Base-by-base conservation (phyloP, 768 basidiomycete species). In the Serendipita sp. region DNA sequence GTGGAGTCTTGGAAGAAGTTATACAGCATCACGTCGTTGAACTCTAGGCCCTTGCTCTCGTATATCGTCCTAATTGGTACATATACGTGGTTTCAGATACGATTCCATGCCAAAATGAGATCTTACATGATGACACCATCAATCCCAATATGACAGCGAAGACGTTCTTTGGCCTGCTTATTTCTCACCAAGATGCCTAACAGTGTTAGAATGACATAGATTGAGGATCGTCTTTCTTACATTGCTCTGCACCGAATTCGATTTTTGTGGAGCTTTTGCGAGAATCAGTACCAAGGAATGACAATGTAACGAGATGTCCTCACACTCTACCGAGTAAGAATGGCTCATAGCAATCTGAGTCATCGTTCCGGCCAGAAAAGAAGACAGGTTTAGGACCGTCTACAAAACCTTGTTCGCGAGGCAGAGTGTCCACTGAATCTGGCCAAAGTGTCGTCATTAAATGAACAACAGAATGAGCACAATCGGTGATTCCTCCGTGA, bases 121-220 rank as follows among this genome's bases (percentile, higher is more conserved):
- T 44, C 11, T 15, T 65, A 65, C 64, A 65, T 58, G 36, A 65
- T 58, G 30, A 65, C 65, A 3, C 83, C 84, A 10, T 83, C 78
- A 0, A 82, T 74, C 1, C 85, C 85, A 0, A 87, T 76, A 69
- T 83, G 77, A 18, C 74, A 68, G 56, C 75, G 74, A 10, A 88
- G 70, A 51, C 73, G 75, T 3, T 81, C 70, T 28, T 75, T 73
- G 1, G 85, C 83, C 4, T 70, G 71, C 0, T 85, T 78, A 64
- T 87, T 75, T 3, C 87, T 83, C 4, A 89, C 87, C 2, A 89
- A 74, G 36, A 89, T 85, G 66, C 84, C 87, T 88, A n/a, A 28
- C 8, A 28, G 23, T 28, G 56, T 5, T n/a, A 16, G 32, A 35
- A 41, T 7, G 5, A 5, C 41, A 13, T 13, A 8, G 5, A 46